Evolutionary conservation across 805 yeast species (phyloP).

Genomic region (Wickerhamiella shivajii): DNA sequence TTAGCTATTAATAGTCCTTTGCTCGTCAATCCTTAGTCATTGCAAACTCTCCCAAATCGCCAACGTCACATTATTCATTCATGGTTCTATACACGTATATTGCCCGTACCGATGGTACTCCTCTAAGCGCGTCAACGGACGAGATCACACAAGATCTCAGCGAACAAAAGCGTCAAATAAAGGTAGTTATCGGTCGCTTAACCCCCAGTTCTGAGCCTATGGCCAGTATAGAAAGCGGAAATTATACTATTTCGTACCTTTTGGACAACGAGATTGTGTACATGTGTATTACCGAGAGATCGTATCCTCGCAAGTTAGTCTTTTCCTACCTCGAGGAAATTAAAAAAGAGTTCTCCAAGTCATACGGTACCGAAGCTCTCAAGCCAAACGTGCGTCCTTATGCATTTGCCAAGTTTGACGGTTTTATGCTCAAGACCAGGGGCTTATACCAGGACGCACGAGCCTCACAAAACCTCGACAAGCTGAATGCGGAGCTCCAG

Average conservation of each 20-base stretch:
- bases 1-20: no score
- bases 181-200: conserved; percentile 57
- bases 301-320: conserved; percentile 79
- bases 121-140: conserved; percentile 83
- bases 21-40: not conserved
- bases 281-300: conserved; percentile 58
- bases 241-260: conserved; percentile 60
- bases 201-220: conserved; percentile 68
- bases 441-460: conserved; percentile 82
- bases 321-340: conserved; percentile 76
- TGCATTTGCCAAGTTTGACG: conserved; percentile 73
- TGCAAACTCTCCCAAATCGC: not conserved
- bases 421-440: conserved; percentile 61
- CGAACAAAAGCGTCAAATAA: conserved; percentile 76
- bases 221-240: conserved; percentile 71
- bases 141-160: conserved; percentile 47
- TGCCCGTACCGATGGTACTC: conserved; percentile 40
- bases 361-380: conserved; percentile 57
- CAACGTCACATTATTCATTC: not conserved
- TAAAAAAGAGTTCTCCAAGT: conserved; percentile 62
- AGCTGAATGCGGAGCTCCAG: conserved; percentile 69
- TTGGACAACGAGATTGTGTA: conserved; percentile 53
- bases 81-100: conserved; percentile 26
- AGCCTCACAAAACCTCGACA: conserved; percentile 78
- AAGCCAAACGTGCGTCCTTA: conserved; percentile 65